Percentiles rank a stretch among this genome's conserved stretches.
These are phyloP conservation scores for Psidium guajava DNA, from an alignment of 345 rosid species.

Conservation along the genomic window DNA sequence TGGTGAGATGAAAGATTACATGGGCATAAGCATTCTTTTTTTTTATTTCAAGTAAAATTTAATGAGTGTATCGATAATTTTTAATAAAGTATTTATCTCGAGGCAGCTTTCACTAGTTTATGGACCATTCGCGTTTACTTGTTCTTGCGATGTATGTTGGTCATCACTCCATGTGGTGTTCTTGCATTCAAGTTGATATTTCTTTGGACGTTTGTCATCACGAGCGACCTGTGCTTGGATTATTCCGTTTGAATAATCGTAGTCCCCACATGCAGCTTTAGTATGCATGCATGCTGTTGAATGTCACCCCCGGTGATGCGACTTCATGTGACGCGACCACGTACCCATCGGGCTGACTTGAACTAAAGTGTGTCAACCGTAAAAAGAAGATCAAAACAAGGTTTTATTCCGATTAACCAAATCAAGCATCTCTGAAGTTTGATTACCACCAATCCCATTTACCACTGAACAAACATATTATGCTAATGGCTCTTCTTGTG, in stretches of 20 bases:
- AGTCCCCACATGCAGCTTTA: neutral
- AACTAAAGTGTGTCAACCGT: neutral
- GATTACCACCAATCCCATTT: neutral
- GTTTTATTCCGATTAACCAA: neutral
- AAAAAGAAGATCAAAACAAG: neutral
- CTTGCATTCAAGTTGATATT: neutral
- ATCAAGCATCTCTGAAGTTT: neutral
- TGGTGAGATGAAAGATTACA: neutral
- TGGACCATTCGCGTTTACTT: neutral
- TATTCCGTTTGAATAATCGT: neutral
- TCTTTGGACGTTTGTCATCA: neutral
- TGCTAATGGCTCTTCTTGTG: neutral
- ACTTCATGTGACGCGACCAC: neutral
- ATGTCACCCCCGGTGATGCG: neutral
- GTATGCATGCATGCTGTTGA: neutral
- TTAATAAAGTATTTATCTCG: neutral
- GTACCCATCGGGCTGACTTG: neutral
- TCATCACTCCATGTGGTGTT: neutral
- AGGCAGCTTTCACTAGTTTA: neutral
- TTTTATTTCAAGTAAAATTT: neutral
- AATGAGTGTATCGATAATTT: neutral
- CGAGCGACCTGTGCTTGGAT: neutral
- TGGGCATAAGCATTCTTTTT: rapidly evolving
- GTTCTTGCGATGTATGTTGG: neutral
- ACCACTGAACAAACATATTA: neutral